Evolutionary conservation across 2,329 filamentous ascomycete species (phyloP).

Genomic region (Colletotrichum echinochloae): DNA sequence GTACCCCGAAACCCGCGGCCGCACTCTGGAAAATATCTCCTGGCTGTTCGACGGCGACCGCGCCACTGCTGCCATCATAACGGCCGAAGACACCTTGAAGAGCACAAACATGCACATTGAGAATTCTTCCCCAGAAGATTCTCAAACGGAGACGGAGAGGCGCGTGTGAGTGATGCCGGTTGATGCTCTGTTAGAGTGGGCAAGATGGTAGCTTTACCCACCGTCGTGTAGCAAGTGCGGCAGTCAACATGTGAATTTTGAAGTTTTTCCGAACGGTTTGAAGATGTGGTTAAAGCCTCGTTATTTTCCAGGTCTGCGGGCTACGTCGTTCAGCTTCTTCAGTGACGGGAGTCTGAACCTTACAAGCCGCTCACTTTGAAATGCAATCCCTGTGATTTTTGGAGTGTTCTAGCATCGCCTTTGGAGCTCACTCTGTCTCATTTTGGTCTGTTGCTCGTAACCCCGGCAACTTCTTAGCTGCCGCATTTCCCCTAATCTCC

Average conservation of each 20-base stretch:
- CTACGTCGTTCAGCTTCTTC: not conserved
- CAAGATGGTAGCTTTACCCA: not conserved
- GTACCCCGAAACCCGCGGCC: slow-evolving; percentile 38
- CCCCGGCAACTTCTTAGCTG: not conserved
- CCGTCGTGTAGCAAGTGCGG: not conserved
- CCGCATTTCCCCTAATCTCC: not conserved
- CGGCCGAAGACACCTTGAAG: not conserved
- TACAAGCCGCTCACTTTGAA: not conserved
- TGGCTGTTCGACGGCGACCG: not conserved
- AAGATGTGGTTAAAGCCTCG: not conserved
- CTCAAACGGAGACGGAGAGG: not conserved
- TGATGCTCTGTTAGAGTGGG: not conserved
- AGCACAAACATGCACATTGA: not conserved
- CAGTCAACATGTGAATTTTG: not conserved
- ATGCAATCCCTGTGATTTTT: not conserved
- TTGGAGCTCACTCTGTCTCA: not conserved
- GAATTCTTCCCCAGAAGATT: not conserved
- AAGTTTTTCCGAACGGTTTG: not conserved
- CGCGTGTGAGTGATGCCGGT: not conserved
- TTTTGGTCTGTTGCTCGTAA: accelerated
- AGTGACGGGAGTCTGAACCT: not conserved
- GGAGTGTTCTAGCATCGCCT: not conserved
- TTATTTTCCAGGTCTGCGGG: not conserved
- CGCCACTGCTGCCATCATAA: not conserved
- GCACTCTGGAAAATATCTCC: slow-evolving; percentile 40